Conservation (phyloP, 768 basidiomycete genomes). For the Hortiboletus campestris region DNA sequence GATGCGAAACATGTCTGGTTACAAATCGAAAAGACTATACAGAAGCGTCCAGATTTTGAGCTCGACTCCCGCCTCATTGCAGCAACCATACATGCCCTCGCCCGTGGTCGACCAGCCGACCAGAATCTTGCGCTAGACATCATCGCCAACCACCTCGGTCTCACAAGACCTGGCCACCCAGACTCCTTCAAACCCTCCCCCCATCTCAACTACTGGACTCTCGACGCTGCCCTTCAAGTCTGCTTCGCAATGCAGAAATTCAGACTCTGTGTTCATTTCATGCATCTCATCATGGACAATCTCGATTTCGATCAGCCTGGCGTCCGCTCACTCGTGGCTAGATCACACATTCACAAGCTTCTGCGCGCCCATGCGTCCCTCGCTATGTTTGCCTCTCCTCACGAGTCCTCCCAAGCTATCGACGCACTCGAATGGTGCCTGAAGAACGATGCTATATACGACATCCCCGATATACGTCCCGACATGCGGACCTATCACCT, state of each 20-base stretch:
- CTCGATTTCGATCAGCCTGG: constrained; percentile 17
- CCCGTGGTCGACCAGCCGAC: constrained; percentile 55
- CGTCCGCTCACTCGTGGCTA: constrained; percentile 44
- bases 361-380: constrained; percentile 48
- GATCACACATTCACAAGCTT: constrained; percentile 59
- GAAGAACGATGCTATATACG: constrained; percentile 47
- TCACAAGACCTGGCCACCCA: constrained; percentile 46
- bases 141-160: constrained; percentile 59
- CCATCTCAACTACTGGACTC: constrained; percentile 44
- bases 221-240: constrained; percentile 54
- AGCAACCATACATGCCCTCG: constrained; percentile 52
- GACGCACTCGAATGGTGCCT: constrained; percentile 70
- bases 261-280: constrained; percentile 52
- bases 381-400: constrained; percentile 38
- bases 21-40: constrained; percentile 54
- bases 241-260: constrained; percentile 52
- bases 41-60: constrained; percentile 43
- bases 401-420: constrained; percentile 48
- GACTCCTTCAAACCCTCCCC: constrained; percentile 37
- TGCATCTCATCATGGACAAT: constrained; percentile 54
- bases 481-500: constrained; percentile 51
- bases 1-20: constrained; percentile 74
- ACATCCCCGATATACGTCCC: constrained; percentile 40
- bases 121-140: constrained; percentile 68
- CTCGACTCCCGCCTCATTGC: constrained; percentile 56